Evolutionary conservation across 441 rosid genomes (phyloP).

Genomic region (Melastoma candidum): DNA sequence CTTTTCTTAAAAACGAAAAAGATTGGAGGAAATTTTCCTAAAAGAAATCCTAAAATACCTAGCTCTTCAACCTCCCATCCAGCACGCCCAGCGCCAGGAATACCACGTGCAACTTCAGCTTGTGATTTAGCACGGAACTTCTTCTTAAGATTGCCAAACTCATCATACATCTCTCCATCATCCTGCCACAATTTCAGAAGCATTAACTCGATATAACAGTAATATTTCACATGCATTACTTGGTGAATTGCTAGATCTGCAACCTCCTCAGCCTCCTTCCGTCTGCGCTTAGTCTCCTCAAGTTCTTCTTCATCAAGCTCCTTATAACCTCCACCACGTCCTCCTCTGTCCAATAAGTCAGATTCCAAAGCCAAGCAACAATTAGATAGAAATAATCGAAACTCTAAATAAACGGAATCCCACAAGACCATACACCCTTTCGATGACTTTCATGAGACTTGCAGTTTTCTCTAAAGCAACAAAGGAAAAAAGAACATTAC

Average conservation of each 20-base stretch:
- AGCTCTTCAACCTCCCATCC: constrained; percentile 96
- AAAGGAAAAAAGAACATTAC: too few species aligned
- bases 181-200: constrained; percentile 39
- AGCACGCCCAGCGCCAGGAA: constrained; percentile 88
- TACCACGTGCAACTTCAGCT: constrained; percentile 49
- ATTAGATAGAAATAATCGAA: not conserved
- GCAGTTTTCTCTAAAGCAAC: too few species aligned
- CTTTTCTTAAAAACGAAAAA: not conserved
- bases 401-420: too few species aligned
- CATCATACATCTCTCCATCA: constrained; percentile 96
- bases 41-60: constrained; percentile 31
- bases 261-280: constrained; percentile 89
- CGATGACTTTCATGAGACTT: too few species aligned
- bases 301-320: constrained; percentile 97
- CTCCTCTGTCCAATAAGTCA: constrained; percentile 52
- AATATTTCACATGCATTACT: not conserved
- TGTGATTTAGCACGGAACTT: constrained; percentile 83
- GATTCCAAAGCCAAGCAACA: constrained; percentile 9
- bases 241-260: constrained; percentile 15
- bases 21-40: not conserved
- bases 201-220: too few species aligned
- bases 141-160: constrained; percentile 95
- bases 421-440: too few species aligned
- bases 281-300: constrained; percentile 87
- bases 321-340: constrained; percentile 96